Evolutionary conservation across 176 grass and related monocot species (phyloP), one percentile per base, ranked within the genome.

Genomic region (Chloris gayana): DNA sequence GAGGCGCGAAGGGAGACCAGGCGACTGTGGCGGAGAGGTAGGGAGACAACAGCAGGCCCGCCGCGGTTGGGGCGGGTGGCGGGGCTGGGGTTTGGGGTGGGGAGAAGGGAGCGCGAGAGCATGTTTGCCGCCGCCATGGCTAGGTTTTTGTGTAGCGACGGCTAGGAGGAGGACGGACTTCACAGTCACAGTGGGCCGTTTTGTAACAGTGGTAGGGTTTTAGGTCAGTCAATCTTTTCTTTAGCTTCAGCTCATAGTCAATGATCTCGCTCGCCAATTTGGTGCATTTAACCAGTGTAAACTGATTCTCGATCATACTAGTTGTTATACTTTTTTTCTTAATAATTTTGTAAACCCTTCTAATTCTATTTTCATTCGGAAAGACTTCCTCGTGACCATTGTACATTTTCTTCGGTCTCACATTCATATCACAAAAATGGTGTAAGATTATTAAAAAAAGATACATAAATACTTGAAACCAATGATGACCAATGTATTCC

Each of bases 41-140:
- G 13, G 21, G 75, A 70, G 4, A 91, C 18, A 34, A 38, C 37
- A 19, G 45, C 22, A 33, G 47, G 24, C 73, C 34, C 19, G 27
- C 67, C 19, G 37, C 74, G 49, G 44, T 22, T 84, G 19, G n/a
- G 70, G 26, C 57, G 65, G 72, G 17, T 1, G 14, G 67, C 10
- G 14, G 63, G 34, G 34, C 31, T 75, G 14, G 82, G 74, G 85
- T 69, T 88, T 51, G 11, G 59, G 19, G 72, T 22, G 18, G 68
- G 62, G 67, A 78, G 64, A 22, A 84, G 70, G 62, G 86, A 58
- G 77, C 78, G 81, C 32, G 81, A 57, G 44, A 91, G 72, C 67
- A 94, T 71, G 12, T 85, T 85, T 6, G 92, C 61, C 68, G 88
- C 88, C 90, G 92, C 84, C 95, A 94, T 94, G 73, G 76, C 80